Percentiles rank a stretch among this genome's conserved stretches.
Conservation (phyloP, 306 rosid species). For the Echinosophora koreensis region DNA sequence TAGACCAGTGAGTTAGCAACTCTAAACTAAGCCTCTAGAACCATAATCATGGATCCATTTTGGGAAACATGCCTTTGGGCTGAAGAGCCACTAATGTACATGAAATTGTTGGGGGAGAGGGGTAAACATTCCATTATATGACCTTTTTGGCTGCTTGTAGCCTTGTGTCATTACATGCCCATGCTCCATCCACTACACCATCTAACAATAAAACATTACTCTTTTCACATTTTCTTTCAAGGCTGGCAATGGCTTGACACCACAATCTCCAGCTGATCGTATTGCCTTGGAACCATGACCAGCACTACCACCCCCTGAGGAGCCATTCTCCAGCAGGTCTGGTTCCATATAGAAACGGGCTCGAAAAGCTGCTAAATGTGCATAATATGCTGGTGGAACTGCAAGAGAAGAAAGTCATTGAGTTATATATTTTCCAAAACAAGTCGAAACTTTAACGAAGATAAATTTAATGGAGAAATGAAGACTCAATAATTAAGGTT, state of each 20-base stretch:
- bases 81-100: constrained; percentile 43
- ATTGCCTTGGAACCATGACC: constrained; percentile 64
- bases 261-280: constrained; percentile 65
- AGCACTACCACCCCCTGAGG: constrained; percentile 50
- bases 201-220: constrained; percentile 94
- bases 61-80: constrained; percentile 34
- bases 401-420: constrained; percentile 44
- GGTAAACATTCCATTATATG: constrained; percentile 30
- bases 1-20: constrained; percentile 34
- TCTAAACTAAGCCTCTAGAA: constrained; percentile 50
- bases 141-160: constrained; percentile 46
- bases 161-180: constrained; percentile 39
- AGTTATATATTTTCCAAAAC: neutral
- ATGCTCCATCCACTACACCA: constrained; percentile 22
- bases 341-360: constrained; percentile 98
- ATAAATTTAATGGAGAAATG: neutral
- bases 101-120: neutral
- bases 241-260: constrained; percentile 92
- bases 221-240: constrained; percentile 95
- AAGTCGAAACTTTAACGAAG: neutral
- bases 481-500: neutral
- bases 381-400: constrained; percentile 98
- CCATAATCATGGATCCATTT: constrained; percentile 48
- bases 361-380: constrained; percentile 95
- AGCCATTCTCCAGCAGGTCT: constrained; percentile 79